Evolutionary conservation across 805 yeast species (phyloP), one percentile per base, ranked within the genome.

Genomic region (Yarrowia sp.): DNA sequence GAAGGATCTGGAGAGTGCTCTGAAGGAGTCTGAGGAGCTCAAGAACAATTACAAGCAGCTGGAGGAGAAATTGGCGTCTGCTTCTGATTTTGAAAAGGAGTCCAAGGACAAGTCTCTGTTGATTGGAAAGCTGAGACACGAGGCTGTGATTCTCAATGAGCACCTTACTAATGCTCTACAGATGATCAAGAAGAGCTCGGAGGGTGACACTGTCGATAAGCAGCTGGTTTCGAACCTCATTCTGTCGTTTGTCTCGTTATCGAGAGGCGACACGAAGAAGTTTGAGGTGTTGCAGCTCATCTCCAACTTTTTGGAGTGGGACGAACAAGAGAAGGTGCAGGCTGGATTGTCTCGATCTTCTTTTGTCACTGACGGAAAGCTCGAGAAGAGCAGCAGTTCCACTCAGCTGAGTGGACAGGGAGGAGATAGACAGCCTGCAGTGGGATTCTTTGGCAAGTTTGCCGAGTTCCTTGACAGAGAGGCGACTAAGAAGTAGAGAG

Each of bases 151-250:
- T 33, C 79, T 94, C 68, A 95, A 95, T 76, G 99, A 95, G 75
- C 98, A 95, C 78, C 79, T 95, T 67, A 92, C 97, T n/a, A 94
- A 95, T 74, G 96, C 98, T 1, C 79, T 94, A 70, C 86, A 91
- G 33, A 82, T 94, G 83, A 84, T 95, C 69, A 91, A 92, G 73
- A 88, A 88, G 74, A 90, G 88, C 65, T 86, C 90, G 47, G 86
- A 87, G 44, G 86, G 92, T 9, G 90, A 88, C 61, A 84, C 88
- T 9, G 92, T 94, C 1, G 98, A 94, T 76, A 88, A 89, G 74
- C 97, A 93, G 76, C 84, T 95, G 69, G 86, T 95, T 6, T 89
- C 97, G 2, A 95, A 95, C 76, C 81, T 95, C 70, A 80, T 95
- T 63, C 84, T 95, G 17, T 91, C 95, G 67, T 95, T 93, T 78